A percentile compares a stretch with the other conserved stretches of the same genome.
Conservation (phyloP, 2,329 filamentous ascomycete genomes). For the Monilinia fructigena region DNA sequence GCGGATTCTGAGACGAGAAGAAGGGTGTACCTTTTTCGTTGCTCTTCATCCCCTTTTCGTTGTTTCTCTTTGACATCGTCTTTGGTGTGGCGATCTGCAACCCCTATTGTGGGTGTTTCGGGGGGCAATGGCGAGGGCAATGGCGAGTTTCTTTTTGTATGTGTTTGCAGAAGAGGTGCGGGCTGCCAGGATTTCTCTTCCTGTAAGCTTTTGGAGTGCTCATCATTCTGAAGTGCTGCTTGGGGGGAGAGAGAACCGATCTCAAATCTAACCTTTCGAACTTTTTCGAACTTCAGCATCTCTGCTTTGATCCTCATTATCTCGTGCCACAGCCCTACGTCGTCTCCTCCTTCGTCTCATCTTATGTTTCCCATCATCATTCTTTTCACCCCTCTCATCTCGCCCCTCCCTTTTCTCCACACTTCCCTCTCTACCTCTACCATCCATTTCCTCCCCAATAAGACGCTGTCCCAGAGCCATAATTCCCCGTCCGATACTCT, state of each 20-base stretch:
- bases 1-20: background rate
- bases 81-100: background rate
- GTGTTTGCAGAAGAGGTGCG: background rate
- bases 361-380: background rate
- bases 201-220: background rate
- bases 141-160: background rate
- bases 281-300: background rate
- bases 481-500: slow-evolving; percentile 4
- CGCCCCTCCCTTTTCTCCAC: background rate
- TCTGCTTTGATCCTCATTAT: background rate
- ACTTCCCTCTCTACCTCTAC: too few species aligned
- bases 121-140: background rate
- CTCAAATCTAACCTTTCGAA: background rate
- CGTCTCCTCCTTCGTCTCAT: background rate
- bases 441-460: background rate
- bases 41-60: background rate
- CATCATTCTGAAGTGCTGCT: background rate
- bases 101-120: background rate
- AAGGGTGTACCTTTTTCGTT: background rate
- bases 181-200: background rate
- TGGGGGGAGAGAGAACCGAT: too few species aligned
- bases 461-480: slow-evolving; percentile 3
- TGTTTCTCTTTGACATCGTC: background rate
- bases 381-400: background rate
- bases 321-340: background rate